Evolutionary conservation across 148 eudicot genomes (phyloP), one percentile per base, ranked within the genome.

Genomic region (Amaranthus cruentus): DNA sequence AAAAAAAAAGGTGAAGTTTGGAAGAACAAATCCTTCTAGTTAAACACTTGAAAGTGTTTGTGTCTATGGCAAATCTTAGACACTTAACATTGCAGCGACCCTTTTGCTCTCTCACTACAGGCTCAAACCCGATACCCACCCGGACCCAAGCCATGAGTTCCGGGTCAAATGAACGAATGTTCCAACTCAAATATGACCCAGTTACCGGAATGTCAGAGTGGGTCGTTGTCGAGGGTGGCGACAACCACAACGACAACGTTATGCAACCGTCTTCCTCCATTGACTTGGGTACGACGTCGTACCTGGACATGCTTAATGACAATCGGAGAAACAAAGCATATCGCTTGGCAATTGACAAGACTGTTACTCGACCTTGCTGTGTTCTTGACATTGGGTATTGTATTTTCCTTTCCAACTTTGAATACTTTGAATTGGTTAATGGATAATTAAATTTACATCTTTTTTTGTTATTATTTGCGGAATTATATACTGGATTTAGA

Each of bases 261-360:
- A 68, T 69, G 9, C 73, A 73, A 9, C 61, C 62, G 2, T 46
- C 75, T 75, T 68, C 71, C 5, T 64, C 80, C 51, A 82, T 86
- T 55, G 78, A 83, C 10, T 76, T 92, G 47, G 90, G 88, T 0
- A 78, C 87, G 3, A 90, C 98, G 46, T 90, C 91, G 49, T 93
- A 93, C 56, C 89, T 93, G 7, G 98, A 93, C 79, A 93, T 93
- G 96, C 93, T 93, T 15, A 93, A 93, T 55, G 98, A 90, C 65
- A 68, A 73, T 21, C 70, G 76, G 6, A 81, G 98, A 66, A 93
- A 90, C 80, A 77, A 52, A 67, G 98, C 91, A n/a, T 93, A 62
- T 68, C 85, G 88, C 9, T 60, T 56, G 5, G 98, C 96, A 70
- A 93, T 93, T 73, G 90, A 93, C 11, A 88, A 83, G 75, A 85